A percentile compares a stretch with the other conserved stretches of the same genome.
Conservation (phyloP, 2,329 filamentous ascomycete species). For the Truncatella angustata region DNA sequence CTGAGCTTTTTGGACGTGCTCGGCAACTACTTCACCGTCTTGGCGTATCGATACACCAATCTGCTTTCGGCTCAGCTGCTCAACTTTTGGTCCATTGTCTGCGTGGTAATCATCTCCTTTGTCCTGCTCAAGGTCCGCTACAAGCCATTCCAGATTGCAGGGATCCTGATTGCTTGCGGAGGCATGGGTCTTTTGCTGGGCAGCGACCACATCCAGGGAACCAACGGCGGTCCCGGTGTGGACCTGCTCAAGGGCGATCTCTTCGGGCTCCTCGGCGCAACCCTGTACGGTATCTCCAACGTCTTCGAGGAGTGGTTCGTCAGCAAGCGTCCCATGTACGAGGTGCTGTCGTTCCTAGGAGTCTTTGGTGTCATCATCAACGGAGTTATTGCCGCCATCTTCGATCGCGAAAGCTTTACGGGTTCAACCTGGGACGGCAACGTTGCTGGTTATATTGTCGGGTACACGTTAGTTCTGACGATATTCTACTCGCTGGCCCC, state of each 20-base stretch:
- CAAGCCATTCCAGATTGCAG: slow-evolving; percentile 77
- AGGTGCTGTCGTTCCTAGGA: slow-evolving; percentile 88
- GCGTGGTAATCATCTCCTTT: slow-evolving; percentile 85
- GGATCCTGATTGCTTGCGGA: slow-evolving; percentile 87
- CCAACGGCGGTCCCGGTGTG: slow-evolving; percentile 65
- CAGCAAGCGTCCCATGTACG: slow-evolving; percentile 80
- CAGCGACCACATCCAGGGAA: slow-evolving; percentile 79
- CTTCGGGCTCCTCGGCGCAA: slow-evolving; percentile 85
- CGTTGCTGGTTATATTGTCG: slow-evolving; percentile 80
- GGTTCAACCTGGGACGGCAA: slow-evolving; percentile 62
- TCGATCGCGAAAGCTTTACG: slow-evolving; percentile 75
- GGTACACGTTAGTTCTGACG: slow-evolving; percentile 79
- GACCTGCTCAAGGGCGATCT: slow-evolving; percentile 87
- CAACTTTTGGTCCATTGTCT: slow-evolving; percentile 97
- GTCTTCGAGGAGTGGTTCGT: slow-evolving; percentile 95
- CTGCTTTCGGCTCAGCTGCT: slow-evolving; percentile 91
- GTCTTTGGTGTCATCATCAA: slow-evolving; percentile 90
- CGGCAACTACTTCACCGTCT: slow-evolving; percentile 96
- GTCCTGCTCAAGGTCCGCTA: slow-evolving; percentile 83
- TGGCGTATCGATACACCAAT: slow-evolving; percentile 91
- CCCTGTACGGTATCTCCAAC: slow-evolving; percentile 88
- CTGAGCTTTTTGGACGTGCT: slow-evolving; percentile 91
- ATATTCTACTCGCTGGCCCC: slow-evolving; percentile 89
- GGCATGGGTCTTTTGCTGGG: slow-evolving; percentile 85
- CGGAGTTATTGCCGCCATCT: slow-evolving; percentile 85